These are phyloP conservation scores for Penicillium decumbens DNA, from an alignment of 2,329 filamentous ascomycete species.

Conservation along the genomic window DNA sequence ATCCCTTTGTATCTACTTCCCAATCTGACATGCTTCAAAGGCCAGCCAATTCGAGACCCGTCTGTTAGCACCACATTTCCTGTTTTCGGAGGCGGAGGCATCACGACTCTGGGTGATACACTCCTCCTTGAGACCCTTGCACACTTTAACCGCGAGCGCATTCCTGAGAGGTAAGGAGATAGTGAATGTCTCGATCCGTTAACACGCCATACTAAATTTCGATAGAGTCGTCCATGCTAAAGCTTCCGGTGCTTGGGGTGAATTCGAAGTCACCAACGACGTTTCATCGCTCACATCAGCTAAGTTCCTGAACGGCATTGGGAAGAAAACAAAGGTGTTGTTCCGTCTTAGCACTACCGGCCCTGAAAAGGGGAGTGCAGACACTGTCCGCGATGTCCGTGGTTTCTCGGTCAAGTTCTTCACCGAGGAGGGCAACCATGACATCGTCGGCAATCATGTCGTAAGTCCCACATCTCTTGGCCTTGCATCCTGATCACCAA, in stretches of 20 bases:
- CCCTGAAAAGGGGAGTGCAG: constrained; percentile 45
- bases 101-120: constrained; percentile 53
- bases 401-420: constrained; percentile 51
- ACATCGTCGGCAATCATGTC: constrained; percentile 24
- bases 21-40: constrained; percentile 10
- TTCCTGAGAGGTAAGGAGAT: constrained; percentile 49
- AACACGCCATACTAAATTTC: neutral
- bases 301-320: constrained; percentile 51
- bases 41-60: constrained; percentile 25
- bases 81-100: constrained; percentile 31
- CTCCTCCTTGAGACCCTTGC: constrained; percentile 59
- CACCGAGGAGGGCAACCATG: constrained; percentile 49
- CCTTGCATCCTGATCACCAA: neutral
- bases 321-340: constrained; percentile 52
- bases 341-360: constrained; percentile 48
- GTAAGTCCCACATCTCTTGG: constrained; percentile 3
- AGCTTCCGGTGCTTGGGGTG: constrained; percentile 54
- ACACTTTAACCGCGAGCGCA: constrained; percentile 59
- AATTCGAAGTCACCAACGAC: constrained; percentile 59
- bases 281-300: constrained; percentile 51
- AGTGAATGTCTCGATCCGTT: too few species aligned
- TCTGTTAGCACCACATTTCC: constrained; percentile 23
- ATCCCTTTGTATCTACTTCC: neutral
- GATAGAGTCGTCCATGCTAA: constrained; percentile 55
- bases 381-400: constrained; percentile 48